Conservation (phyloP, 1,284 basidiomycete species). For the Naganishia liquefaciens region DNA sequence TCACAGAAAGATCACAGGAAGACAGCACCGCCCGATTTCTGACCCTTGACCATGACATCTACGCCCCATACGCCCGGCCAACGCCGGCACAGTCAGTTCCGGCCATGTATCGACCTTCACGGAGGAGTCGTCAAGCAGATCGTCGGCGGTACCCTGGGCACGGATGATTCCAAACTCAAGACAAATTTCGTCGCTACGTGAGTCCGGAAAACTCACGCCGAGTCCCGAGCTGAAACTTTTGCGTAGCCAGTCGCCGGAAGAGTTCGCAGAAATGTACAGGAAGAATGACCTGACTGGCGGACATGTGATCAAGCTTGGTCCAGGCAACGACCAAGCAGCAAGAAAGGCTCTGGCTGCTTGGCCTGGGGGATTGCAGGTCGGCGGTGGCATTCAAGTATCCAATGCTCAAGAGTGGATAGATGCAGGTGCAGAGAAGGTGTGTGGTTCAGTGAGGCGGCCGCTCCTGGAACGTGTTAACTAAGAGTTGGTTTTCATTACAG, state of each 20-base stretch:
- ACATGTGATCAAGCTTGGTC: constrained; percentile 95
- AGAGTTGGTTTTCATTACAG: constrained; percentile 55
- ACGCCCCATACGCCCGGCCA: not conserved
- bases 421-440: constrained; percentile 86
- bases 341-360: constrained; percentile 77
- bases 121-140: constrained; percentile 96
- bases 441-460: not conserved
- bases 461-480: not conserved
- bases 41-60: not conserved
- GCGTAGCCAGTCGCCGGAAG: constrained; percentile 71
- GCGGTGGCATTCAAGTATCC: constrained; percentile 81
- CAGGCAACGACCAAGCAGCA: constrained; percentile 82
- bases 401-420: constrained; percentile 87
- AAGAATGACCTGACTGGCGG: constrained; percentile 73
- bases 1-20: too few relatives aligned
- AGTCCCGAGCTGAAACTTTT: not conserved
- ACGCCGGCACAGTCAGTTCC: constrained; percentile 61
- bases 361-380: constrained; percentile 84
- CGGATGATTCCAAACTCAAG: constrained; percentile 64
- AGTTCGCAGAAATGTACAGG: constrained; percentile 80
- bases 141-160: constrained; percentile 83
- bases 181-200: constrained; percentile 93
- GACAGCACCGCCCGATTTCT: too few relatives aligned
- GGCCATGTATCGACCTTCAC: constrained; percentile 97
- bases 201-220: constrained; percentile 42